Conservation (phyloP, 768 basidiomycete species). For the Rhodotorula sphaerocarpa region DNA sequence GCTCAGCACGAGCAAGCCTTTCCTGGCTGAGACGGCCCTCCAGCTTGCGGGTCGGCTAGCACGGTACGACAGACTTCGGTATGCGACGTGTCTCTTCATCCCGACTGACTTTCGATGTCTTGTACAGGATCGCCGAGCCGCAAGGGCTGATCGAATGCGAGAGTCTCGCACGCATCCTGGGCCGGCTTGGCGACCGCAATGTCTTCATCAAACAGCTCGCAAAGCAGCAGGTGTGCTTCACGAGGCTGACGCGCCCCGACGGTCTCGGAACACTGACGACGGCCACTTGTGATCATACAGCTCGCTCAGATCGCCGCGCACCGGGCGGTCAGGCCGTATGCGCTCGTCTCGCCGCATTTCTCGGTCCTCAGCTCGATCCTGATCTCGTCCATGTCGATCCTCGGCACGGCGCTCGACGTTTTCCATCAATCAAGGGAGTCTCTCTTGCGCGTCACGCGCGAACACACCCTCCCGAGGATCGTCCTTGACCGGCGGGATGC, state of each 20-base stretch:
- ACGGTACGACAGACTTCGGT: conserved; percentile 9
- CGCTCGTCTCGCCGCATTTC: conserved; percentile 62
- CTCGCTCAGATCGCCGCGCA: conserved; percentile 23
- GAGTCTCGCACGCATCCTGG: conserved; percentile 43
- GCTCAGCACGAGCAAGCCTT: background rate
- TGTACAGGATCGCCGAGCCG: conserved; percentile 12
- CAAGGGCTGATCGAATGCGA: conserved; percentile 28
- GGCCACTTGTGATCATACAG: background rate
- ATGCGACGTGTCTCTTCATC: too few relatives aligned
- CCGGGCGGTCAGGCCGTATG: conserved; percentile 54
- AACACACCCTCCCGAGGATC: conserved; percentile 60
- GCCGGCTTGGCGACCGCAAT: conserved; percentile 60
- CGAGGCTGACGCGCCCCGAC: conserved; percentile 42
- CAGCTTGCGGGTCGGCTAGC: conserved; percentile 19
- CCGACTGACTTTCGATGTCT: background rate
- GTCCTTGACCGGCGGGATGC: conserved; percentile 57
- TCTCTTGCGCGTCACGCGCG: conserved; percentile 59
- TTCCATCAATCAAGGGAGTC: conserved; percentile 51
- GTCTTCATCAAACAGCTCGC: conserved; percentile 63
- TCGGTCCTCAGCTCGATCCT: conserved; percentile 60
- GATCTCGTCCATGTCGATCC: conserved; percentile 53
- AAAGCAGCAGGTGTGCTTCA: conserved; percentile 49
- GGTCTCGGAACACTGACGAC: background rate
- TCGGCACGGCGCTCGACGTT: conserved; percentile 63
- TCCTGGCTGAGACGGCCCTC: conserved; percentile 11